phyloP scores from a whole-genome alignment of 2,329 filamentous ascomycete genomes.

The Aspergillus tanneri region DNA sequence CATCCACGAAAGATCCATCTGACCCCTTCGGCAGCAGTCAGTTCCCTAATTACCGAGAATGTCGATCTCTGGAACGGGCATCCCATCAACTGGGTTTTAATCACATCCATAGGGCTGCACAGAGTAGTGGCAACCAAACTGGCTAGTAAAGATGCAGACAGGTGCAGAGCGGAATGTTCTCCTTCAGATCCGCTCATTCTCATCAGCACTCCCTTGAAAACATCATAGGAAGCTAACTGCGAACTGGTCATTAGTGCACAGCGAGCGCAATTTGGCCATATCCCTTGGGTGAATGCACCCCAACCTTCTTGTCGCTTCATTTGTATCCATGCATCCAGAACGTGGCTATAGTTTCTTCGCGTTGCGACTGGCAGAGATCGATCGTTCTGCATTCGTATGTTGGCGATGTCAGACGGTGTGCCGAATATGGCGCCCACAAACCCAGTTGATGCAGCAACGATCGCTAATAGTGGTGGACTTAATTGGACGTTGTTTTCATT shows the following conservation, averaged over 20 bases:
- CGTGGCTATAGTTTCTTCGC: conserved; percentile 23
- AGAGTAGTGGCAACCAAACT: conserved; percentile 82
- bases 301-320: conserved; percentile 25
- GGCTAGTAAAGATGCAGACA: conserved; percentile 72
- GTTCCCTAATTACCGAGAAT: conserved; percentile 61
- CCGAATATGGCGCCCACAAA: conserved; percentile 25
- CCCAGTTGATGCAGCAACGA: conserved; percentile 19
- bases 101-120: conserved; percentile 81
- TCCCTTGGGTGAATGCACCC: conserved; percentile 20
- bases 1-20: conserved; percentile 88
- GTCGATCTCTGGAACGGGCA: conserved; percentile 52
- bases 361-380: conserved; percentile 17
- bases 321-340: conserved; percentile 25
- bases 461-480: conserved; percentile 14
- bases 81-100: conserved; percentile 82
- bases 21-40: conserved; percentile 69
- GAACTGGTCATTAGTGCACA: conserved; percentile 85
- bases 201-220: conserved; percentile 71
- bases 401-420: conserved; percentile 26
- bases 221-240: conserved; percentile 81
- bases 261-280: conserved; percentile 76
- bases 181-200: conserved; percentile 61
- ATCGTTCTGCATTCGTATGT: conserved; percentile 30
- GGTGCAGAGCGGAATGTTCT: conserved; percentile 74
- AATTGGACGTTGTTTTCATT: conserved; percentile 9